A percentile compares a stretch with the other conserved stretches of the same genome.
Evolutionary conservation across 306 rosid species (phyloP).

Genomic region (Prunus dulcis): DNA sequence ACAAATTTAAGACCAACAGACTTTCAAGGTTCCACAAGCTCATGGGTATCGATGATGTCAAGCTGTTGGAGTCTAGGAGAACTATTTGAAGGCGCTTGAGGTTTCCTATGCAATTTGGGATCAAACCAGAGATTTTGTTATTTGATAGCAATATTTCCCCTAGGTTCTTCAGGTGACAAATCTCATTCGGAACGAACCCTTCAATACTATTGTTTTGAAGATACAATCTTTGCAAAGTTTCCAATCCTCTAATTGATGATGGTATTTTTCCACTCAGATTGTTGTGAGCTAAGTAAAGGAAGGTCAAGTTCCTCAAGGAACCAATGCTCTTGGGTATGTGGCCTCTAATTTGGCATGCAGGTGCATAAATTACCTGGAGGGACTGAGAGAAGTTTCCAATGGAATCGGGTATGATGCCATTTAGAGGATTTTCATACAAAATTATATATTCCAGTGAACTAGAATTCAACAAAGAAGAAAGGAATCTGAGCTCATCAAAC

Average conservation of each 20-base stretch:
- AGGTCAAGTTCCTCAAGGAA: not conserved
- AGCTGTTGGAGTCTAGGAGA: not conserved
- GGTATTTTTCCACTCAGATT: not conserved
- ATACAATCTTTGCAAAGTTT: conserved; percentile 13
- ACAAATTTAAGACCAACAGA: not conserved
- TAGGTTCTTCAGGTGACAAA: conserved; percentile 19
- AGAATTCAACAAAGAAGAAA: too few species aligned
- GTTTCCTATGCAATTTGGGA: conserved; percentile 14
- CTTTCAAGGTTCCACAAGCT: not conserved
- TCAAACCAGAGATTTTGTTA: conserved; percentile 23
- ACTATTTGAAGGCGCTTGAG: not conserved
- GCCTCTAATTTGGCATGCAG: conserved; percentile 5
- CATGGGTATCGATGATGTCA: not conserved
- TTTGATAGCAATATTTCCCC: conserved; percentile 9
- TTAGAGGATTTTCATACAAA: too few species aligned
- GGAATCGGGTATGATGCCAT: too few species aligned
- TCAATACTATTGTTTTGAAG: conserved; percentile 13
- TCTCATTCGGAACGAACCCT: not conserved
- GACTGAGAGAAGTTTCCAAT: too few species aligned
- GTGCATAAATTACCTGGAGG: not conserved
- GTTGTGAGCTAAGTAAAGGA: accelerated
- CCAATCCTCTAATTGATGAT: conserved; percentile 13
- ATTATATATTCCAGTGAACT: too few species aligned
- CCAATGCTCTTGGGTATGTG: not conserved
- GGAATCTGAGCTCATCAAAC: too few species aligned